Base-by-base conservation (phyloP, 2,329 filamentous ascomycete species). In the Microascus cirrosus region DNA sequence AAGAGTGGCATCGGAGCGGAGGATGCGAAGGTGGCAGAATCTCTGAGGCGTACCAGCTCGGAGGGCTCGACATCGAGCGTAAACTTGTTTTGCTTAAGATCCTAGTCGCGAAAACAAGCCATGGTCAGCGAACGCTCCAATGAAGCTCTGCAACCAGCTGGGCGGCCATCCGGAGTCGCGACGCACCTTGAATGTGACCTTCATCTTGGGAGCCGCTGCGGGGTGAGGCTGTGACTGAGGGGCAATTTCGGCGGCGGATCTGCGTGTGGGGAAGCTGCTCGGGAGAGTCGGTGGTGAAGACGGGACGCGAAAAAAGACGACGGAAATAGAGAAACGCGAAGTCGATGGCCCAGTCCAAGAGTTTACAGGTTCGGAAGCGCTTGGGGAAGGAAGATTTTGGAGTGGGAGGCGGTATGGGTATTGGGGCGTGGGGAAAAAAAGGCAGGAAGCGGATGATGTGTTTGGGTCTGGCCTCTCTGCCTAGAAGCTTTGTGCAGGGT, bases 11-110 rank as follows among this genome's bases (percentile, higher is more conserved):
- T 45, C 13, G 45, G 20, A 50, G n/a, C 45, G 6, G 45, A 50
- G 48, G 55, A 61, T 59, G 62, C 58, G 61, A 58, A 62, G 63
- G 60, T 61, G 64, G 60, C 60, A 50, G 54, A 61, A 45, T 15
- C 7, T 32, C 15, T 15, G 20, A 18, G 20, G 72, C 87, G 68
- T 86, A 96, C 92, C 72, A 90, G 89, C 71, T 96, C 92, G 63
- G 88, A 86, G 62, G 92, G 90, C 73, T 97, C 92, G 69, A 91
- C 90, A 65, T 97, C 93, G 78, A 99, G 88, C 69, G 86, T 85
- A 77, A 99, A 99, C 80, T 96, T 96, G 73, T 96, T 89, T 75
- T 97, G 94, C 81, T 96, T 97, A 69, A 99, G 82, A 78, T 99
- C 94, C 92, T 96, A 66, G 36, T 65, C 51, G 48, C 24, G 25